phyloP scores from a whole-genome alignment of 495 filamentous ascomycete species.

The Lasiosphaeriaceae sp. region DNA sequence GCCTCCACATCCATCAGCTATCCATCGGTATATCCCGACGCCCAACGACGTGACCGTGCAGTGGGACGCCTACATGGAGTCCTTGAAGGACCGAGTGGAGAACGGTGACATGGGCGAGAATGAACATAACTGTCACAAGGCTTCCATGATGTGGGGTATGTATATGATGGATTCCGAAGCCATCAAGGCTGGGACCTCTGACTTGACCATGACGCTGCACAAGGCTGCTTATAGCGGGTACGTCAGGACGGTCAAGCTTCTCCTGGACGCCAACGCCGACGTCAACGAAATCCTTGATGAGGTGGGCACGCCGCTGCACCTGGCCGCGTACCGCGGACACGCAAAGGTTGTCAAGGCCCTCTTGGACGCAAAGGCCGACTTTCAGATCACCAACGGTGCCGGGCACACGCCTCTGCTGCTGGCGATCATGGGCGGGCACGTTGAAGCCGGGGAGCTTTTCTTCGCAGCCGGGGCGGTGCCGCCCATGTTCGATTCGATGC shows the following conservation, averaged over 20 bases:
- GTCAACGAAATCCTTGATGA: neutral
- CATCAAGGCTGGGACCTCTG: neutral
- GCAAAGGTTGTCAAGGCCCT: neutral
- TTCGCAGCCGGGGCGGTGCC: neutral
- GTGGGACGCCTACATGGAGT: neutral
- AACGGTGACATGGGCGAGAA: neutral
- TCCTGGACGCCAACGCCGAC: neutral
- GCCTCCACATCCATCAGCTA: neutral
- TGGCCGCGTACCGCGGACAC: neutral
- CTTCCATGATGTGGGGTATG: neutral
- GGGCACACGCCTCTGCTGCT: neutral
- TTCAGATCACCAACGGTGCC: neutral
- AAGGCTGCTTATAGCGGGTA: neutral
- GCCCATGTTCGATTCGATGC: too few species aligned
- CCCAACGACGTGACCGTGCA: neutral
- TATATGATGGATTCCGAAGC: neutral
- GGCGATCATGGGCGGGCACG: neutral
- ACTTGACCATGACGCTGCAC: neutral
- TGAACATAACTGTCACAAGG: neutral
- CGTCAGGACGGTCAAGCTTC: neutral
- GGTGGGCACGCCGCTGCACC: neutral
- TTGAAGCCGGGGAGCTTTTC: neutral
- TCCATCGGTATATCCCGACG: neutral
- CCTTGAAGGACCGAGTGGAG: neutral
- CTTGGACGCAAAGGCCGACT: neutral